Base-by-base conservation (phyloP, 257 asterid genomes). In the Fraxinus excelsior region DNA sequence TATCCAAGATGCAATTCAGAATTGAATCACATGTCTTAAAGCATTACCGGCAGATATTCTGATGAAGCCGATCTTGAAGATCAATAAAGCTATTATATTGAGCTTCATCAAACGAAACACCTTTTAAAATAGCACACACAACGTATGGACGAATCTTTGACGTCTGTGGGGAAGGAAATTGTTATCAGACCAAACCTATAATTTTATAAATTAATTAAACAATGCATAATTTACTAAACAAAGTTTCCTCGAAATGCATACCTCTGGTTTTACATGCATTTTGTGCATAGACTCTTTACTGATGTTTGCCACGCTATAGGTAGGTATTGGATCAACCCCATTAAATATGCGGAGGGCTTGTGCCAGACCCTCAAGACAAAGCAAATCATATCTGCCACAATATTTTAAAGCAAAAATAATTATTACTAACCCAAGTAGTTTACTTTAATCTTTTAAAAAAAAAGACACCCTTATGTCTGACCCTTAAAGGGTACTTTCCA, bases 51-150 rank as follows among this genome's bases (percentile, higher is more conserved):
- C 99, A 95, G 53, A 95, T 93, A 79, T 93, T 95, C 85, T 95
- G 99, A 89, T 95, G 99, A 78, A 95, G 96, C 73, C 94, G 86
- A 73, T 95, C 99, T 82, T 95, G 99, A 77, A 95, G 98, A 80
- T 93, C 99, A 83, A 95, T 93, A 81, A 95, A 91, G 87, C 99
- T 95, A 82, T 88, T 89, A 76, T 93, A 95, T 80, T 92, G 87
- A 67, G 85, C 86, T 83, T 95, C 97, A 80, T 95, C 96, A 77
- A 95, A 90, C 46, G 96, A 88, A 73, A 95, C 86, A 73, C 96
- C 97, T 80, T 98, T 88, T 79, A 95, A 82, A 85, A 93, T 93
- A 87, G 99, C 99, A 75, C 97, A 93, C 2, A 95, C 99, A 82
- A 93, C 96, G 87, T 74, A 90, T 19, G 91, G 97, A 18, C 99